Percentiles rank a stretch among this genome's conserved stretches.
These are phyloP conservation scores for Scheffersomyces titani DNA, from an alignment of 1,139 yeast species.

Conservation along the genomic window DNA sequence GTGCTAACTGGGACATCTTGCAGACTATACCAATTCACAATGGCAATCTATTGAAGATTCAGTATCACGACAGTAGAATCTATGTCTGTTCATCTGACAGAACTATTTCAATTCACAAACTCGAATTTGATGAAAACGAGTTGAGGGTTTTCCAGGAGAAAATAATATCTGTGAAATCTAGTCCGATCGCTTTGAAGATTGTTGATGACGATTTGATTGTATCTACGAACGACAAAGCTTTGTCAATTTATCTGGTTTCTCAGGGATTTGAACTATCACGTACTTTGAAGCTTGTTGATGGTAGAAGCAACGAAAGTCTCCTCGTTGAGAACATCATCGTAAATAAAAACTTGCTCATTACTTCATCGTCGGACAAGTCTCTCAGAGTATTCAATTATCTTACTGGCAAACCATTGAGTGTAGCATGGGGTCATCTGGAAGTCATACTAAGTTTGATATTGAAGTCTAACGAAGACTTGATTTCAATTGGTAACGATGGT, in stretches of 20 bases:
- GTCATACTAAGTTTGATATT: conserved; percentile 44
- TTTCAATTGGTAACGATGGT: conserved; percentile 52
- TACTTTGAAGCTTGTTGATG: conserved; percentile 42
- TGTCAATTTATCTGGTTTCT: conserved; percentile 39
- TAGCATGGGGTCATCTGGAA: conserved; percentile 71
- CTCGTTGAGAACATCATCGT: conserved; percentile 42
- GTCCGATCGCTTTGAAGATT: conserved; percentile 43
- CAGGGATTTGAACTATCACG: conserved; percentile 35
- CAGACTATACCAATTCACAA: conserved; percentile 62
- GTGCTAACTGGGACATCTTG: conserved; percentile 45
- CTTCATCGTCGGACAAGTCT: conserved; percentile 59
- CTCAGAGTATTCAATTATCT: conserved; percentile 49
- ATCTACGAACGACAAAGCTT: conserved; percentile 53
- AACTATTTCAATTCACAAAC: conserved; percentile 52
- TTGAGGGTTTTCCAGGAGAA: conserved; percentile 38
- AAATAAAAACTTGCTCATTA: conserved; percentile 32
- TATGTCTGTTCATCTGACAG: conserved; percentile 62
- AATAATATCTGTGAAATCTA: conserved; percentile 48
- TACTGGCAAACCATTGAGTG: conserved; percentile 47
- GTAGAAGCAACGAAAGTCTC: conserved; percentile 36
- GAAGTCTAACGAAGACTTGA: conserved; percentile 21
- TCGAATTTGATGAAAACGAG: conserved; percentile 22
- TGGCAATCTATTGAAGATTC: conserved; percentile 49
- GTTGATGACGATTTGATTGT: conserved; percentile 41
- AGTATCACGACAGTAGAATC: conserved; percentile 30